These are phyloP conservation scores for Atkinsonella texensis DNA, from an alignment of 2,329 filamentous ascomycete species.

Conservation along the genomic window DNA sequence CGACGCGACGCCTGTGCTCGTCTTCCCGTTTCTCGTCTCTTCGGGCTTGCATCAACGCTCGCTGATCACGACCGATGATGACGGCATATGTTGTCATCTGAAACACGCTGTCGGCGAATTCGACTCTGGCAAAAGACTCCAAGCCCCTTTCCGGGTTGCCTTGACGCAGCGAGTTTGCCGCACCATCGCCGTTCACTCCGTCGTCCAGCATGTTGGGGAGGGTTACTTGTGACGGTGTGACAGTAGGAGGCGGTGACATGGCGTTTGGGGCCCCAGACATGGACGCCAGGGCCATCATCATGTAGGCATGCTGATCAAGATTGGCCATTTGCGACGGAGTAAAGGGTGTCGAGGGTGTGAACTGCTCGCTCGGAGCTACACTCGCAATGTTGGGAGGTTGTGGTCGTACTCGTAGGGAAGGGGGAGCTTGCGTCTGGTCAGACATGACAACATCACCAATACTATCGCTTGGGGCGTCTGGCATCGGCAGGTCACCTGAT, in stretches of 20 bases:
- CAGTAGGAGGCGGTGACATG: constrained; percentile 31
- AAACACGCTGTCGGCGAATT: constrained; percentile 65
- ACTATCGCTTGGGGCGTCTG: constrained; percentile 8
- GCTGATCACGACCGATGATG: constrained; percentile 59
- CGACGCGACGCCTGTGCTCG: constrained; percentile 29
- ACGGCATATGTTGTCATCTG: constrained; percentile 67
- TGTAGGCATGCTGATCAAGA: constrained; percentile 27
- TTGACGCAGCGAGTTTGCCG: constrained; percentile 22
- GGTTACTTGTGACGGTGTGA: constrained; percentile 34
- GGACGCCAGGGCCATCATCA: constrained; percentile 33
- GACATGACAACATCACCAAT: constrained; percentile 2
- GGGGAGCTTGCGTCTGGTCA: constrained; percentile 2
- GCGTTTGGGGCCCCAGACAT: constrained; percentile 24
- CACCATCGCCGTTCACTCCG: constrained; percentile 15
- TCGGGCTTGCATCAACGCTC: constrained; percentile 42
- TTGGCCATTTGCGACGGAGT: constrained; percentile 19
- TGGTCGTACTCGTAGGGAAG: constrained; percentile 8
- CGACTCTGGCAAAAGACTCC: constrained; percentile 48
- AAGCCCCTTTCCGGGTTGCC: constrained; percentile 29
- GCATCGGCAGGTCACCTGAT: constrained; percentile 9
- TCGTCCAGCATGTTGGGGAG: constrained; percentile 25
- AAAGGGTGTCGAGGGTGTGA: constrained; percentile 22
- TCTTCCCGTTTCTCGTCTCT: constrained; percentile 37
- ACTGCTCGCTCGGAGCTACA: constrained; percentile 13
- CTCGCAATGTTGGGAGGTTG: constrained; percentile 7